Evolutionary conservation across 1,284 basidiomycete species (phyloP).

Genomic region (Psilocybe mexicana): DNA sequence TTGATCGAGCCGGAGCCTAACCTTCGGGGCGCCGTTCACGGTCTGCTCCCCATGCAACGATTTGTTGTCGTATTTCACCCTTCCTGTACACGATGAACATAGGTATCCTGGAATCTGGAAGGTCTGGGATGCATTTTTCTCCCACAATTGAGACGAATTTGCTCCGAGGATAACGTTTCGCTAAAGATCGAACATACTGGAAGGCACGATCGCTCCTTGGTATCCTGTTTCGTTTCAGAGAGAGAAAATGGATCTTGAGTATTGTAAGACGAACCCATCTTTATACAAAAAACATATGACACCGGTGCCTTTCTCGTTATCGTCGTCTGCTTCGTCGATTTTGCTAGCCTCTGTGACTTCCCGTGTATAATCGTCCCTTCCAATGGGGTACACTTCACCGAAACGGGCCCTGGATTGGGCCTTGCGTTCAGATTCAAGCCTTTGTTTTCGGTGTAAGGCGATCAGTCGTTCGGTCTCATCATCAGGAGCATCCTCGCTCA

Average conservation of each 20-base stretch:
- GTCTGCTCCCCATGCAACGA: constrained; percentile 82
- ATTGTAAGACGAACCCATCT: constrained; percentile 59
- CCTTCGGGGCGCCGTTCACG: constrained; percentile 81
- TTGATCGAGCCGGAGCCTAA: constrained; percentile 38
- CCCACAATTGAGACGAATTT: constrained; percentile 98
- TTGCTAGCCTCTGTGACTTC: constrained; percentile 95
- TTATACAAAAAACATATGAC: constrained; percentile 91
- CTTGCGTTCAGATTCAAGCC: constrained; percentile 65
- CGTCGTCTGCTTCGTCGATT: constrained; percentile 64
- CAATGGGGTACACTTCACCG: constrained; percentile 87
- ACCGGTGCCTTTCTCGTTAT: constrained; percentile 72
- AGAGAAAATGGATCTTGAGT: neutral
- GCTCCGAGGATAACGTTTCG: constrained; percentile 82
- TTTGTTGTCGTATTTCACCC: constrained; percentile 86
- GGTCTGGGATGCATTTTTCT: constrained; percentile 93
- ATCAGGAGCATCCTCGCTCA: constrained; percentile 68
- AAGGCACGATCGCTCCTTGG: constrained; percentile 78
- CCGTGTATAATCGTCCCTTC: constrained; percentile 90
- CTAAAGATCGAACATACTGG: constrained; percentile 73
- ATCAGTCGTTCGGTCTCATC: constrained; percentile 82
- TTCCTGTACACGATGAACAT: constrained; percentile 93
- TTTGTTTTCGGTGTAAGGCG: constrained; percentile 66
- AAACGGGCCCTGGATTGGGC: constrained; percentile 73
- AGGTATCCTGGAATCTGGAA: constrained; percentile 90
- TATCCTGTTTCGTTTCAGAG: constrained; percentile 49